A percentile compares a stretch with the other conserved stretches of the same genome.
These are phyloP conservation scores for Elsinoe fawcettii DNA, from an alignment of 2,329 filamentous ascomycete species.

Conservation along the genomic window DNA sequence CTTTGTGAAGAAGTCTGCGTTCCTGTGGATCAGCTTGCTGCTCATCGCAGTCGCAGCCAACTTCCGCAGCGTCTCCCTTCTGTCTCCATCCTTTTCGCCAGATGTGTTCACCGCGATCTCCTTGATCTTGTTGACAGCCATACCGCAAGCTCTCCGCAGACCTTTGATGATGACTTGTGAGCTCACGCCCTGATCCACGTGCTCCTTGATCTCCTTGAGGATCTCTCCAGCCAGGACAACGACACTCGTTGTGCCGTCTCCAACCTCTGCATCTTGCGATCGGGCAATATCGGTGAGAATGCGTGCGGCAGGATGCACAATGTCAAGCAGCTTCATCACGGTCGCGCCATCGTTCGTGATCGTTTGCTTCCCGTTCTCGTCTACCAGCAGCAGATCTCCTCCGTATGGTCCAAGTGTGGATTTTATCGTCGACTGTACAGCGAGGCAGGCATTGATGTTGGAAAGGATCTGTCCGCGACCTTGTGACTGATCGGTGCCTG, in stretches of 20 bases:
- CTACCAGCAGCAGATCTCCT: constrained; percentile 90
- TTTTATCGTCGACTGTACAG: constrained; percentile 92
- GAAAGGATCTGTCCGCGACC: constrained; percentile 94
- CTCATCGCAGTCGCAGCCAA: constrained; percentile 96
- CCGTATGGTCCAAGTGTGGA: constrained; percentile 93
- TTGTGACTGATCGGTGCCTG: constrained; percentile 95
- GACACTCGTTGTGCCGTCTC: constrained; percentile 94
- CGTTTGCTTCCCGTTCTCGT: constrained; percentile 89
- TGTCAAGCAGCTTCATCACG: constrained; percentile 99
- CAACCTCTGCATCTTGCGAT: constrained; percentile 98
- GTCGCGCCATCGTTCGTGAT: constrained; percentile 99
- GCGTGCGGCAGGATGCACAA: constrained; percentile 92
- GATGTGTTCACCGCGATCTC: constrained; percentile 81
- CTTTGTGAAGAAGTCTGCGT: constrained; percentile 95
- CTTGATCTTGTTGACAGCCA: constrained; percentile 98
- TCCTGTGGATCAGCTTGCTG: constrained; percentile 97
- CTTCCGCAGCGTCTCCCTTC: constrained; percentile 79
- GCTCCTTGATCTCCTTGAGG: constrained; percentile 90
- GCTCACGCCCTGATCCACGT: constrained; percentile 94
- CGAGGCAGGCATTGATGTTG: constrained; percentile 97
- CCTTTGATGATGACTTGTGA: constrained; percentile 97
- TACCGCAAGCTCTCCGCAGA: constrained; percentile 72
- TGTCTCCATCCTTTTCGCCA: constrained; percentile 60
- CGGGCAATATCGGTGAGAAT: constrained; percentile 97
- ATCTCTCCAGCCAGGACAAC: constrained; percentile 97